Conservation (phyloP, 2,329 filamentous ascomycete genomes). For the Dactylellina haptotyla region DNA sequence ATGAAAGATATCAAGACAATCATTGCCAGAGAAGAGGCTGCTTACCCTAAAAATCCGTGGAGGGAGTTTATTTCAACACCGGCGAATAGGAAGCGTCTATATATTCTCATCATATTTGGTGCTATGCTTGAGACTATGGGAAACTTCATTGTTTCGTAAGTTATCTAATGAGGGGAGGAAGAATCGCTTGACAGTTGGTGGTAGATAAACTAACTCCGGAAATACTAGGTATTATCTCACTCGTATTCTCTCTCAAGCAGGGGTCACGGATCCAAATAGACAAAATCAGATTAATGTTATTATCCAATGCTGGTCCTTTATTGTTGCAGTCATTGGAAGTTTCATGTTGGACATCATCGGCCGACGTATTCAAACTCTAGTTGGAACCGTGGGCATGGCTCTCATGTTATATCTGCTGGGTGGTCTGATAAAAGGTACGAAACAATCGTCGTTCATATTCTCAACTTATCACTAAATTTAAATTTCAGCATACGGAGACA, state of each 20-base stretch:
- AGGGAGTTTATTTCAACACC: constrained; percentile 57
- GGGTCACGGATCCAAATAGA: constrained; percentile 58
- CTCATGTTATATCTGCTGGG: constrained; percentile 57
- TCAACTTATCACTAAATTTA: not conserved
- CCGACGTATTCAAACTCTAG: constrained; percentile 59
- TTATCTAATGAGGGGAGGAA: too few relatives aligned
- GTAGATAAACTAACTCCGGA: not conserved
- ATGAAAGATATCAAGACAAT: constrained; percentile 57
- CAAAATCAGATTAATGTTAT: constrained; percentile 60
- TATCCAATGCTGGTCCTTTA: constrained; percentile 61
- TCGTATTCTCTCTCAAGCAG: constrained; percentile 59
- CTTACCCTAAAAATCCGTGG: constrained; percentile 58
- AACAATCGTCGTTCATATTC: not conserved
- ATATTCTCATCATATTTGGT: constrained; percentile 58
- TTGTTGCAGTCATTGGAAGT: constrained; percentile 59
- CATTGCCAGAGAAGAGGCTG: constrained; percentile 57
- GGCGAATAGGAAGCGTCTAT: constrained; percentile 57
- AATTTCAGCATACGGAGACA: constrained; percentile 59
- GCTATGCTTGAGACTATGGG: constrained; percentile 57
- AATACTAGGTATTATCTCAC: constrained; percentile 58
- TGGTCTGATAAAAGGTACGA: constrained; percentile 58
- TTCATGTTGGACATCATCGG: constrained; percentile 60
- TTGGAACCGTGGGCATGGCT: constrained; percentile 58
- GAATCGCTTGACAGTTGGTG: too few relatives aligned
- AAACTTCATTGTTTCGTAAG: constrained; percentile 60